A percentile compares a stretch with the other conserved stretches of the same genome.
Conservation (phyloP, 306 rosid genomes). For the Lathyrus oleraceus region DNA sequence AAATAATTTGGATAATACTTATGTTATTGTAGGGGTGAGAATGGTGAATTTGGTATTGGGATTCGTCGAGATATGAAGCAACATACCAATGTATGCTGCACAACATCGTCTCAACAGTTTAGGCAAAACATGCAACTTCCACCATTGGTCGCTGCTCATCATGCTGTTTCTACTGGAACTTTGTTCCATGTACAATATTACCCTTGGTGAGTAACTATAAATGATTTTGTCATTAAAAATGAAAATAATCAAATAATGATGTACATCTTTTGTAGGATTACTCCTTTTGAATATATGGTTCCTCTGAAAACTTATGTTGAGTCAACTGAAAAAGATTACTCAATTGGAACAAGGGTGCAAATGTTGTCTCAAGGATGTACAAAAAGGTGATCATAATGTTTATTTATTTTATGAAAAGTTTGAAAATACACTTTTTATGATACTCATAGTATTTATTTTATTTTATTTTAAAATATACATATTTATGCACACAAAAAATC, state of each 20-base stretch:
- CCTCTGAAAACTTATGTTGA: constrained; percentile 49
- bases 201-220: constrained; percentile 63
- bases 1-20: not conserved
- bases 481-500: not conserved
- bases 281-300: constrained; percentile 55
- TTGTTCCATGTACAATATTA: constrained; percentile 57
- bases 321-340: constrained; percentile 35
- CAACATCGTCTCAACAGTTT: constrained; percentile 50
- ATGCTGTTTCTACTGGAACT: constrained; percentile 53
- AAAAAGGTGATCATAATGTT: constrained; percentile 54
- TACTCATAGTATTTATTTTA: not conserved
- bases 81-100: constrained; percentile 33
- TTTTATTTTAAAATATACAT: not conserved
- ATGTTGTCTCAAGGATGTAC: constrained; percentile 43
- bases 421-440: not conserved
- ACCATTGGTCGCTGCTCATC: constrained; percentile 50
- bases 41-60: constrained; percentile 63
- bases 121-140: constrained; percentile 64
- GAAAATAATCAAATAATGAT: not conserved
- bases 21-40: constrained; percentile 53
- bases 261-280: constrained; percentile 53
- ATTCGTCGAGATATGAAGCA: constrained; percentile 44
- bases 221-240: not conserved
- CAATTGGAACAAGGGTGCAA: constrained; percentile 57
- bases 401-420: not conserved